These are phyloP conservation scores for Leccinum fibrillosum DNA, from an alignment of 768 basidiomycete genomes.

Conservation along the genomic window DNA sequence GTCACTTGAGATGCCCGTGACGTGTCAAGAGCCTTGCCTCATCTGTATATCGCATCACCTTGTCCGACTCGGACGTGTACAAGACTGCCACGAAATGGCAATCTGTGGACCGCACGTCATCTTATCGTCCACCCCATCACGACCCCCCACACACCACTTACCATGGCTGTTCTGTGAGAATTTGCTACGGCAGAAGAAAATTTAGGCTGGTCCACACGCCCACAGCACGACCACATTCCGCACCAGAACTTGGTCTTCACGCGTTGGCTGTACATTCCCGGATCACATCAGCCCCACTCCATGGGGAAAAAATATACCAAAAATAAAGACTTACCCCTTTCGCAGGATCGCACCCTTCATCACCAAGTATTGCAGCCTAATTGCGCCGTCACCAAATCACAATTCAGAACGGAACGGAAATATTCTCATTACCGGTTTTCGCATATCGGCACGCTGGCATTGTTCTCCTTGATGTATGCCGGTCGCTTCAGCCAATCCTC, in stretches of 20 bases:
- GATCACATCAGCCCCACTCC: conserved; percentile 14
- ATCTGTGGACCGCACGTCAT: conserved; percentile 43
- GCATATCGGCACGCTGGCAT: conserved; percentile 73
- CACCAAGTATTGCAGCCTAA: conserved; percentile 82
- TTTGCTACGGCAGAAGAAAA: conserved; percentile 46
- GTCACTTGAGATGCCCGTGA: conserved; percentile 20
- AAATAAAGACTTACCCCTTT: conserved; percentile 62
- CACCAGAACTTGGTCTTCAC: conserved; percentile 83
- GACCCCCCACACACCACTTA: conserved; percentile 18
- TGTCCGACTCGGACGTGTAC: conserved; percentile 74
- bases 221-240: conserved; percentile 21
- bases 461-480: conserved; percentile 77
- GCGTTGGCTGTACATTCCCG: conserved; percentile 54
- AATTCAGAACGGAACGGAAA: not conserved
- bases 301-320: conserved; percentile 7
- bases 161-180: conserved; percentile 59
- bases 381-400: conserved; percentile 16
- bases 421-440: conserved; percentile 63
- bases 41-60: conserved; percentile 79
- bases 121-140: not conserved
- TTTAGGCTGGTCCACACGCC: conserved; percentile 8
- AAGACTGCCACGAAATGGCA: conserved; percentile 78
- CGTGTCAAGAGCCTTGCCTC: conserved; percentile 43
- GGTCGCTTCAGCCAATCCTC: conserved; percentile 86
- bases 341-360: conserved; percentile 83